A percentile compares a stretch with the other conserved stretches of the same genome.
Conservation (phyloP, 805 yeast genomes). For the Lipomyces orientalis region DNA sequence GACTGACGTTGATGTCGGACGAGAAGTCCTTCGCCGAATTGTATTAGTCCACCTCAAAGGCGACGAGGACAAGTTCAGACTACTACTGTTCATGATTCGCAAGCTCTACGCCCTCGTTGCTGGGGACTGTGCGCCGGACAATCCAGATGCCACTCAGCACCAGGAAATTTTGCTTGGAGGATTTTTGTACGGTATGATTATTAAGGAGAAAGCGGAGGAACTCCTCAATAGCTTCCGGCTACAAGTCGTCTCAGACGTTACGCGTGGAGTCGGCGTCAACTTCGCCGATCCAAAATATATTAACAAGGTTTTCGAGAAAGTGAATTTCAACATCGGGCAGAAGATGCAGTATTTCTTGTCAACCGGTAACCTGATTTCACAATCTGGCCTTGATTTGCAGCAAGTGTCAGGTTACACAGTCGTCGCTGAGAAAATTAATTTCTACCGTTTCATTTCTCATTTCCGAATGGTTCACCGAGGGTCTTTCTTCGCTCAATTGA, state of each 20-base stretch:
- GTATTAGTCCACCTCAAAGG: slow-evolving; percentile 82
- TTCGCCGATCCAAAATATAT: slow-evolving; percentile 85
- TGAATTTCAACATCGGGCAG: slow-evolving; percentile 92
- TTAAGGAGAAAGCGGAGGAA: slow-evolving; percentile 96
- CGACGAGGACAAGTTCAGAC: slow-evolving; percentile 79
- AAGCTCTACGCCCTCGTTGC: slow-evolving; percentile 93
- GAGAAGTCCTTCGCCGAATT: slow-evolving; percentile 77
- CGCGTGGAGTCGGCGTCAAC: slow-evolving; percentile 64
- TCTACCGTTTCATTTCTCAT: slow-evolving; percentile 96
- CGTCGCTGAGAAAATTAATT: slow-evolving; percentile 97
- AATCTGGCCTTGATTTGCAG: slow-evolving; percentile 95
- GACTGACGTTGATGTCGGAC: slow-evolving; percentile 89
- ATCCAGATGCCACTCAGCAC: slow-evolving; percentile 99
- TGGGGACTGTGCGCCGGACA: slow-evolving; percentile 95
- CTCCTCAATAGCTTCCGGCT: slow-evolving; percentile 73
- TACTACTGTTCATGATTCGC: slow-evolving; percentile 92
- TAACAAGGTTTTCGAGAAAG: slow-evolving; percentile 73
- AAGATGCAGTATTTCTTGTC: slow-evolving; percentile 92
- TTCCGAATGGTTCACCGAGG: slow-evolving; percentile 99
- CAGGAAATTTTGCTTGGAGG: slow-evolving; percentile 97
- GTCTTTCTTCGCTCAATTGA: slow-evolving; percentile 96
- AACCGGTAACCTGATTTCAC: slow-evolving; percentile 96
- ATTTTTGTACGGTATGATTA: slow-evolving; percentile 92
- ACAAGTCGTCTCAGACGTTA: slow-evolving; percentile 81
- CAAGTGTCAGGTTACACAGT: slow-evolving; percentile 98